Evolutionary conservation across 2,329 filamentous ascomycete genomes (phyloP).

Genomic region (Fusarium sp.): DNA sequence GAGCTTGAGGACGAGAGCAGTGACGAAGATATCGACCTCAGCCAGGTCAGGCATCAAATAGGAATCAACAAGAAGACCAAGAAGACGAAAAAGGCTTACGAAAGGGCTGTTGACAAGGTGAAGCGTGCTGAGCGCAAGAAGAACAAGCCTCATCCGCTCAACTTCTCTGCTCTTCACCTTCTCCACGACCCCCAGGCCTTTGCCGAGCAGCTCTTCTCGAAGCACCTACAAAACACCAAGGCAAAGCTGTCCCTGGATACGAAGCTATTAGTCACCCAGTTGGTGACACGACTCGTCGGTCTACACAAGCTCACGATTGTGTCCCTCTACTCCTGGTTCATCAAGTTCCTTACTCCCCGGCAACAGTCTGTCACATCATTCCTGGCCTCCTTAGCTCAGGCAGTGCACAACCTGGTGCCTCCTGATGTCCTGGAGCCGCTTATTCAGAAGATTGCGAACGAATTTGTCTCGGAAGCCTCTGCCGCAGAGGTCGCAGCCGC

Average conservation of each 20-base stretch:
- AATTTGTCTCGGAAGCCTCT: constrained; percentile 95
- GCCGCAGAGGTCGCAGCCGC: constrained; percentile 92
- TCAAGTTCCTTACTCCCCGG: constrained; percentile 88
- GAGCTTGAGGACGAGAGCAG: constrained; percentile 91
- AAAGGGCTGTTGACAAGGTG: constrained; percentile 83
- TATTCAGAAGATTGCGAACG: constrained; percentile 95
- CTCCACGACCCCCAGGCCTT: constrained; percentile 96
- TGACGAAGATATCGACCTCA: constrained; percentile 83
- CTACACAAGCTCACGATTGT: constrained; percentile 93
- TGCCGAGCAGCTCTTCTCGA: constrained; percentile 88
- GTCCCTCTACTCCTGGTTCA: constrained; percentile 94
- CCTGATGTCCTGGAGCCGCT: constrained; percentile 92
- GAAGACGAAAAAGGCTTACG: constrained; percentile 84
- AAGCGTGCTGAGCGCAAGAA: constrained; percentile 90
- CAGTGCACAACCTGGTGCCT: constrained; percentile 89
- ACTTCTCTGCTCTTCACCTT: constrained; percentile 95
- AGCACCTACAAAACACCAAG: constrained; percentile 89
- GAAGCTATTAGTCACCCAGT: constrained; percentile 88
- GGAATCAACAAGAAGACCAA: constrained; percentile 97
- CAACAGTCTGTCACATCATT: constrained; percentile 94
- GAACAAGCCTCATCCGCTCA: constrained; percentile 85
- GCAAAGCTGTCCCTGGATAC: constrained; percentile 88
- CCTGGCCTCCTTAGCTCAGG: constrained; percentile 90
- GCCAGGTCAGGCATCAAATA: constrained; percentile 83
- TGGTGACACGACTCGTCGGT: constrained; percentile 91